These are phyloP conservation scores for Talaromyces ruber DNA, from an alignment of 495 filamentous ascomycete species.

Conservation along the genomic window DNA sequence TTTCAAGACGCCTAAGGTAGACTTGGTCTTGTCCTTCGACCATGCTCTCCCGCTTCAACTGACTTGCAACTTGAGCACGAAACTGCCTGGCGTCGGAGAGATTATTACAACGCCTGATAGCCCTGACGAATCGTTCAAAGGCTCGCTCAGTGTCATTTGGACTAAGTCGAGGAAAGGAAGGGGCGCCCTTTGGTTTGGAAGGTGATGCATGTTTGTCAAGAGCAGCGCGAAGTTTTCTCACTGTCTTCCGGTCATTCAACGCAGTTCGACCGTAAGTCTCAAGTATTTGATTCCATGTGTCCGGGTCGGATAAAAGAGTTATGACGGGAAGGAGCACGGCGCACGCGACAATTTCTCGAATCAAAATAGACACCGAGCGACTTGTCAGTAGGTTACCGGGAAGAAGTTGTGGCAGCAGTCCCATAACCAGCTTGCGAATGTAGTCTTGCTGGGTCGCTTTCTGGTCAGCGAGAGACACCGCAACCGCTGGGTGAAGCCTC, in stretches of 20 bases:
- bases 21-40: slow-evolving; percentile 72
- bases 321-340: slow-evolving; percentile 32
- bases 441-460: slow-evolving; percentile 81
- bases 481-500: slow-evolving; percentile 83
- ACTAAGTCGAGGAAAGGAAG: slow-evolving; percentile 58
- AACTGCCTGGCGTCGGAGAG: slow-evolving; percentile 91
- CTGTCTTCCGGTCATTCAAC: slow-evolving; percentile 91
- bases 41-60: slow-evolving; percentile 76
- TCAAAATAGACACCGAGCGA: slow-evolving; percentile 65
- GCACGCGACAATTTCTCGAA: slow-evolving; percentile 73
- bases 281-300: slow-evolving; percentile 95
- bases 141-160: slow-evolving; percentile 75
- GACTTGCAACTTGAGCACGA: slow-evolving; percentile 84
- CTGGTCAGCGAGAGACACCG: slow-evolving; percentile 69
- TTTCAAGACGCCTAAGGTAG: slow-evolving; percentile 81
- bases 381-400: slow-evolving; percentile 67
- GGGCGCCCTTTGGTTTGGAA: slow-evolving; percentile 53
- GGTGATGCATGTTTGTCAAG: slow-evolving; percentile 93
- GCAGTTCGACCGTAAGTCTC: slow-evolving; percentile 81
- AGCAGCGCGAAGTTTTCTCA: slow-evolving; percentile 86
- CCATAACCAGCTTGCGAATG: slow-evolving; percentile 59
- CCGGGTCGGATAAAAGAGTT: slow-evolving; percentile 59
- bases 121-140: slow-evolving; percentile 89
- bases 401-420: slow-evolving; percentile 67
- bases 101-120: slow-evolving; percentile 81